Base-by-base conservation (phyloP, 2,329 filamentous ascomycete genomes). In the Coniochaeta sp. region DNA sequence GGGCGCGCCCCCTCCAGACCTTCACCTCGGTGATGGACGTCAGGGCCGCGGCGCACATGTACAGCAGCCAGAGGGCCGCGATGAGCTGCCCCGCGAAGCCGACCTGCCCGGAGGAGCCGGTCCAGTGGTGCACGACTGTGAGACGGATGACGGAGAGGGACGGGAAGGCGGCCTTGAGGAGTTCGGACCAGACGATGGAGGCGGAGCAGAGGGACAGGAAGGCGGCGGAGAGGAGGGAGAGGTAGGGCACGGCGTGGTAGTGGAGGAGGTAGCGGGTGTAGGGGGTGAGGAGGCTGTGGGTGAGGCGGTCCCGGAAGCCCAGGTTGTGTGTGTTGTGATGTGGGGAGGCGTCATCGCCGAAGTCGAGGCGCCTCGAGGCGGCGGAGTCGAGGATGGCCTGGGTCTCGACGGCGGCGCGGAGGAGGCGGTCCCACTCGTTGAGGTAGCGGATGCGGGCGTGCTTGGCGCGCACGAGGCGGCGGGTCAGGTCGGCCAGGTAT, bases 1-100 rank as follows among this genome's bases (percentile, higher is more conserved):
- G 80, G 0, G 95, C 93, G 36, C 95, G 87, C 56, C 96, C 95
- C 60, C 95, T 90, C 95, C 95, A 99, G n/a, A 97, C 92, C 69
- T 95, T 96, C 67, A 96, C 91, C 70, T 96, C 91, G 16, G 89
- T 91, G 69, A 99, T 88, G 8, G 92, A 93, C 60, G 86, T 89
- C 57, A 98, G 83, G 5, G 95, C 91, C 55, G 92, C 92, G 16
- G 89, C 81, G 72, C 90, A 96, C 95, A 99, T 99, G 78, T 99
- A 99, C 60, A 93, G 81, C 62, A 99, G 88, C 95, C 95, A 99
- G 16, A 86, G 78, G 2, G 91, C 88, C 0, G 93, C 90, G 56
- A 93, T 88, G 52, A 92, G 73, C 72, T 99, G 95, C 4, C 92
- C 91, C 2, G 88, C 89, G 66, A 98, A 92, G 19, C 91, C 91